Percentiles rank a stretch among this genome's conserved stretches.
phyloP scores from a whole-genome alignment of 495 filamentous ascomycete genomes.

The Oidiodendron maius region DNA sequence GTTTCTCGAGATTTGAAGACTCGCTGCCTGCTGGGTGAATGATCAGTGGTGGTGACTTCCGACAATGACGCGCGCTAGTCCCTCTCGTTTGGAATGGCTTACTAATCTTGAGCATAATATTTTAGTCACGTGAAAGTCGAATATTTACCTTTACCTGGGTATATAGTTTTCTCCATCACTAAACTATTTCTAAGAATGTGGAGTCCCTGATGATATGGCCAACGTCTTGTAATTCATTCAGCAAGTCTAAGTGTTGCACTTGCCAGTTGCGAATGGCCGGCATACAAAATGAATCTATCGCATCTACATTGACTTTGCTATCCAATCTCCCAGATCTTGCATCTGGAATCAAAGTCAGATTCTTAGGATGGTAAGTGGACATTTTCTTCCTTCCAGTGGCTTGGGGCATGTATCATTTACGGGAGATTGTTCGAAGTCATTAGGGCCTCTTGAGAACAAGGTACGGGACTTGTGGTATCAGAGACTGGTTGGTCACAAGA shows the following conservation, averaged over 20 bases:
- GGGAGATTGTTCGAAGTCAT: too few species aligned
- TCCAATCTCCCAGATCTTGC: conserved; percentile 20
- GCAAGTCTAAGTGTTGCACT: too few species aligned
- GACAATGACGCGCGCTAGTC: conserved; percentile 15
- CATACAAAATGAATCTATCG: conserved; percentile 18
- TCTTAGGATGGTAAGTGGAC: conserved; percentile 74
- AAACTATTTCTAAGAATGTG: background rate
- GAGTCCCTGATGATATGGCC: background rate
- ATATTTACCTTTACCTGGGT: too few species aligned
- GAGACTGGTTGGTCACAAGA: too few species aligned
- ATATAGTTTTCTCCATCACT: background rate
- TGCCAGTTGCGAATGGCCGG: conserved; percentile 3
- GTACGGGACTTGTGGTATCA: background rate
- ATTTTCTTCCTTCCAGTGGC: too few species aligned
- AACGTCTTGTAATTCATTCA: too few species aligned
- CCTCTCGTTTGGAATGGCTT: too few species aligned
- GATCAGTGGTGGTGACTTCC: background rate
- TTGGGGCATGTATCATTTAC: too few species aligned
- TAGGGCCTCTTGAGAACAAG: too few species aligned
- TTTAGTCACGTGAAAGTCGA: too few species aligned
- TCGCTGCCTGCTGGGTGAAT: background rate
- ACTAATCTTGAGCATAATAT: too few species aligned
- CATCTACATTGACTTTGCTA: conserved; percentile 13
- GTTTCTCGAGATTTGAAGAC: too few species aligned
- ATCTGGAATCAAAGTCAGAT: conserved; percentile 72